These are phyloP conservation scores for Sporobolomyces pararoseus DNA, from an alignment of 768 basidiomycete genomes.

Conservation along the genomic window DNA sequence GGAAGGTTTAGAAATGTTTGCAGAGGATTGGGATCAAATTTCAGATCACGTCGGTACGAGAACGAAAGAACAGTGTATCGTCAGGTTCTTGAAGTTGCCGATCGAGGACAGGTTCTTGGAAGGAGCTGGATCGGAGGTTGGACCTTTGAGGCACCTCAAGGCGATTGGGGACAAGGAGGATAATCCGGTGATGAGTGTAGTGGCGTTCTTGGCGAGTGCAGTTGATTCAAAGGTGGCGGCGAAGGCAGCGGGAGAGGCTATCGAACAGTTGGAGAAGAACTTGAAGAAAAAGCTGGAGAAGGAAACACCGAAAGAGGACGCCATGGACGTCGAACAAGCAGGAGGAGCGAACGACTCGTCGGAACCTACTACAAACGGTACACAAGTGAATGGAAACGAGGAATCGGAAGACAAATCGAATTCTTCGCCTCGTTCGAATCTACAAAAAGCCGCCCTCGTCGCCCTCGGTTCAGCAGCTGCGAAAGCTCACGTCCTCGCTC, in stretches of 20 bases:
- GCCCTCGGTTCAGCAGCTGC: conserved; percentile 85
- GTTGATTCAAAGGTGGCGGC: conserved; percentile 85
- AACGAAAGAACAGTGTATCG: conserved; percentile 88
- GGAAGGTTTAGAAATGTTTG: conserved; percentile 97
- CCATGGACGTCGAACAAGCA: conserved; percentile 9
- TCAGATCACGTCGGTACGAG: conserved; percentile 90
- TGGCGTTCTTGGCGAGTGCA: conserved; percentile 84
- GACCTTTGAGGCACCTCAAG: conserved; percentile 68
- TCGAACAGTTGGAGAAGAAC: conserved; percentile 56
- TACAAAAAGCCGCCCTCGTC: conserved; percentile 74
- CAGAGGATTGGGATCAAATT: conserved; percentile 91
- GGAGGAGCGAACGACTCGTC: too few relatives aligned
- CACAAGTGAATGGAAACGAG: too few relatives aligned
- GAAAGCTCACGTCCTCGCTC: conserved; percentile 73
- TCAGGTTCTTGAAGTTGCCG: conserved; percentile 88
- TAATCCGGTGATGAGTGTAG: conserved; percentile 98
- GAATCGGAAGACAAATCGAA: conserved; percentile 10
- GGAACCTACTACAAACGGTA: neutral
- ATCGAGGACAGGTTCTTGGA: conserved; percentile 92
- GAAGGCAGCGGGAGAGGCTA: conserved; percentile 83
- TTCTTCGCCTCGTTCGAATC: conserved; percentile 64
- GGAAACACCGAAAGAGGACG: conserved; percentile 49
- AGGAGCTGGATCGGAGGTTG: conserved; percentile 66
- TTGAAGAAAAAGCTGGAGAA: conserved; percentile 30
- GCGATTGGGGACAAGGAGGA: conserved; percentile 66